phyloP scores from a whole-genome alignment of 1,139 yeast genomes.

The Candida smagusa region DNA sequence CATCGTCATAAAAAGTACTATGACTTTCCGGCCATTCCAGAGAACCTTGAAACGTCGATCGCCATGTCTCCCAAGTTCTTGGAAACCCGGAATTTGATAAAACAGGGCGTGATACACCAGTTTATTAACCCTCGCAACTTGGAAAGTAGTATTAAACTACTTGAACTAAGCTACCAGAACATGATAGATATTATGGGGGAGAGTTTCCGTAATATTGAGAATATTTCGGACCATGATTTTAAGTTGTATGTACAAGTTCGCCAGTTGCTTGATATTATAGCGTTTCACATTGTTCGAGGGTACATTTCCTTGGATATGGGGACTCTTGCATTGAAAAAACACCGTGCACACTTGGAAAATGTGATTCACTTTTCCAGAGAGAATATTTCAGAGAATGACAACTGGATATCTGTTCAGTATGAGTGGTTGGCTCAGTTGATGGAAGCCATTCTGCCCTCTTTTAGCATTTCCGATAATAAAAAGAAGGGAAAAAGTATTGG shows the following conservation, averaged over 20 bases:
- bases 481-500: conserved; percentile 2
- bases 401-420: conserved; percentile 45
- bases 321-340: conserved; percentile 58
- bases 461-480: conserved; percentile 1
- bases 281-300: conserved; percentile 61
- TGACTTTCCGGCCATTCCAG: conserved; percentile 26
- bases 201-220: conserved; percentile 14
- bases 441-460: conserved; percentile 14
- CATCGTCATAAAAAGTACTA: conserved; percentile 40
- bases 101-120: conserved; percentile 35
- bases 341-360: conserved; percentile 57
- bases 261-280: conserved; percentile 53
- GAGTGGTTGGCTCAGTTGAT: conserved; percentile 61
- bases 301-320: conserved; percentile 62
- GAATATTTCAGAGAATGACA: conserved; percentile 11
- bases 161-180: conserved; percentile 36
- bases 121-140: conserved; percentile 33
- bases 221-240: conserved; percentile 27
- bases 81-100: conserved; percentile 39
- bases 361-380: conserved; percentile 16
- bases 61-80: conserved; percentile 37
- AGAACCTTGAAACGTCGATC: conserved; percentile 26
- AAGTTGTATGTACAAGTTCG: conserved; percentile 32
- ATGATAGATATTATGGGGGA: conserved; percentile 26
- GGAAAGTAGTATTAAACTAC: conserved; percentile 26